Evolutionary conservation across 495 filamentous ascomycete genomes (phyloP).

Genomic region (Cryomyces antarcticus): DNA sequence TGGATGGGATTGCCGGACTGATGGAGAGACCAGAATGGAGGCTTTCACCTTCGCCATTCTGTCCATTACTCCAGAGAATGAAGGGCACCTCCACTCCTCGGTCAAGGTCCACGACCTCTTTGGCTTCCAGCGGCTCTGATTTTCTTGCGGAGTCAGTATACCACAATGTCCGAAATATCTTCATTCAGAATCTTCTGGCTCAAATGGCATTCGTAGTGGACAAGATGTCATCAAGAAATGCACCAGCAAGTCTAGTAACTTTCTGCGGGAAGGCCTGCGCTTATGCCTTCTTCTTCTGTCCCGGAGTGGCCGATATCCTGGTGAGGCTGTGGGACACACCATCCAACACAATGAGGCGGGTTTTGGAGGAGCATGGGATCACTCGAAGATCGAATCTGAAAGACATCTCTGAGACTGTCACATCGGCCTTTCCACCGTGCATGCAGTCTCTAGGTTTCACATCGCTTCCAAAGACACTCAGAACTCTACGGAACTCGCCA

Average conservation of each 20-base stretch:
- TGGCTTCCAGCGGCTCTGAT: constrained; percentile 45
- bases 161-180: constrained; percentile 86
- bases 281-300: constrained; percentile 92
- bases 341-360: constrained; percentile 42
- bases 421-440: constrained; percentile 42
- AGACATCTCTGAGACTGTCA: constrained; percentile 29
- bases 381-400: constrained; percentile 8
- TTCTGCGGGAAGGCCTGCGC: constrained; percentile 90
- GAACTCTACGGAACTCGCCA: constrained; percentile 45
- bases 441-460: constrained; percentile 54
- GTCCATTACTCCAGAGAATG: constrained; percentile 29
- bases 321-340: constrained; percentile 65
- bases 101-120: constrained; percentile 28
- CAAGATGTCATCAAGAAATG: constrained; percentile 71
- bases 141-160: constrained; percentile 77
- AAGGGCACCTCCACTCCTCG: constrained; percentile 23
- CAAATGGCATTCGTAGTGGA: constrained; percentile 84
- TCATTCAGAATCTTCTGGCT: constrained; percentile 63
- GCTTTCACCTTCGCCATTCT: constrained; percentile 42
- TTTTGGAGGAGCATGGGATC: constrained; percentile 41
- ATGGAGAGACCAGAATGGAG: constrained; percentile 94
- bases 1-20: constrained; percentile 64
- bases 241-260: constrained; percentile 77
- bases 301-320: constrained; percentile 70
- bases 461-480: constrained; percentile 38